Evolutionary conservation across 495 filamentous ascomycete species (phyloP), one percentile per base, ranked within the genome.

Genomic region (Collariella sp.): DNA sequence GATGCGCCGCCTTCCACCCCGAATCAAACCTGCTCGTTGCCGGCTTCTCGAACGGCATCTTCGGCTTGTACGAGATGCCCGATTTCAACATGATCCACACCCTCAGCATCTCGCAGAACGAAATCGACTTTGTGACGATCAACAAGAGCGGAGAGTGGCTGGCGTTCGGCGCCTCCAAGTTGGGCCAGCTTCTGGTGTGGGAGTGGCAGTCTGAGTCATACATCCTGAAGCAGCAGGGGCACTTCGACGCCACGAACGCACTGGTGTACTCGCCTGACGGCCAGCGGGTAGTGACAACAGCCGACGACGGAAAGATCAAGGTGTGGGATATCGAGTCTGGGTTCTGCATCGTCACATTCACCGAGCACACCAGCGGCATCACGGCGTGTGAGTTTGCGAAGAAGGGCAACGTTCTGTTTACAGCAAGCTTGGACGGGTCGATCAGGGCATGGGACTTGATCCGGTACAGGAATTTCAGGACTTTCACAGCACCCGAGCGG

Each of bases 161-260:
- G 29, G 93, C 93, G 7, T 96, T 98, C 69, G 93, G 91, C n/a
- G 91, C 93, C 5, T 95, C 94, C 15, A 91, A 91, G 52, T 79
- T 94, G 23, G 93, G 93, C 12, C 93, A 98, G 58, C 73, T 98
- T 13, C 76, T 98, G 34, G 94, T 98, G 22, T 98, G 93, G 93
- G 93, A 98, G 68, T 97, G 94, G 94, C 94, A 97, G 63, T 97
- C 94, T 2, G 93, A 98, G 67, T 96, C 94, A n/a, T 97, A 97
- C 69, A 91, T 98, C 52, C 70, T 98, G 33, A 98, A 97, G 68
- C 93, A 98, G 63, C 93, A 97, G 70, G 91, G 91, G 1, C 93
- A 98, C 70, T 87, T 94, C 45, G 94, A 98, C 64, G 84, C 89
- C n/a, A 88, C 96, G 83, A 97, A 96, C 68, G 76, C 91, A 7